Evolutionary conservation across 768 basidiomycete species (phyloP).

Genomic region (Trametes meyenii): DNA sequence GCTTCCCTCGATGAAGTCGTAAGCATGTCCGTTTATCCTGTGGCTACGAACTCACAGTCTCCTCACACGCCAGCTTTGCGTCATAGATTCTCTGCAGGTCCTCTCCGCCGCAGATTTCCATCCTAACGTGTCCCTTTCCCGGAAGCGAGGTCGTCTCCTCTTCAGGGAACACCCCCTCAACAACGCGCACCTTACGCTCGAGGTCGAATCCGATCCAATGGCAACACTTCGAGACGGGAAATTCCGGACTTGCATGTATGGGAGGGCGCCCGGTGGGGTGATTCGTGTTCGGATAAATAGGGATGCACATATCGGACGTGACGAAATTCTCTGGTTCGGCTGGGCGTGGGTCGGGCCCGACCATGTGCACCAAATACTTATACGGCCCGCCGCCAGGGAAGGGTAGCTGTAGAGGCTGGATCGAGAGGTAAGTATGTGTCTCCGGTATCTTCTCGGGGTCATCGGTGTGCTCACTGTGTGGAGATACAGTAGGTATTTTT

Average conservation of each 20-base stretch:
- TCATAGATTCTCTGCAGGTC: no score
- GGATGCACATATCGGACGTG: constrained; percentile 8
- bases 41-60: no score
- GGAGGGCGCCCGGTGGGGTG: not conserved
- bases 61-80: no score
- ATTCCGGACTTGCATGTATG: not conserved
- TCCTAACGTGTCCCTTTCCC: not conserved
- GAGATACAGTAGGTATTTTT: constrained; percentile 4
- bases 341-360: constrained; percentile 9
- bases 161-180: not conserved
- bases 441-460: no score
- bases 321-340: not conserved
- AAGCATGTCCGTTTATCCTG: no score
- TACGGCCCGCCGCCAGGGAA: not conserved
- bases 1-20: no score
- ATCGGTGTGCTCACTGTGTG: not conserved
- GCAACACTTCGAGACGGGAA: constrained; percentile 8
- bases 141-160: not conserved
- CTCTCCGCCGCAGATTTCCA: no score
- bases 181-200: not conserved
- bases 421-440: no score
- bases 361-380: not conserved
- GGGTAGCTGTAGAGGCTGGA: constrained; percentile 1
- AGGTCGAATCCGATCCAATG: constrained; percentile 2
- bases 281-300: constrained; percentile 7